These are phyloP conservation scores for Diplodia corticola DNA, from an alignment of 2,329 filamentous ascomycete genomes.

Conservation along the genomic window DNA sequence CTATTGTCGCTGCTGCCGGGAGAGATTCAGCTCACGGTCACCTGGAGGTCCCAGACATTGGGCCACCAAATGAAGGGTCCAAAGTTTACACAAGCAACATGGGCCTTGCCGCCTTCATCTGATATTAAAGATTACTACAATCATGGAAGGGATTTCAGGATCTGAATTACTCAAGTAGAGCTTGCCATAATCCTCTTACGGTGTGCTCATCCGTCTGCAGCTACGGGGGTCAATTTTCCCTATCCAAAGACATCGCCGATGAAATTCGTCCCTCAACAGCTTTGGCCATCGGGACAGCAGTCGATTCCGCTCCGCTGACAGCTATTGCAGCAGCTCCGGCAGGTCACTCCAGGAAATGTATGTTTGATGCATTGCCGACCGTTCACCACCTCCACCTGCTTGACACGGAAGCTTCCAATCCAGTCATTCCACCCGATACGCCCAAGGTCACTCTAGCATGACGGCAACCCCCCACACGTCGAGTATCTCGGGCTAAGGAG, in stretches of 20 bases:
- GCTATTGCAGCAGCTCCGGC: neutral
- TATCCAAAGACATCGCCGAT: no score
- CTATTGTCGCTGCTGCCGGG: slow-evolving; percentile 25
- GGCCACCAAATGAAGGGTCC: neutral
- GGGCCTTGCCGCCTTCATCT: slow-evolving; percentile 30
- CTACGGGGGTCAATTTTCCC: no score
- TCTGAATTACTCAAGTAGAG: slow-evolving; percentile 19
- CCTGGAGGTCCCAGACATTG: neutral
- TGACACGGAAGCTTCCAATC: neutral
- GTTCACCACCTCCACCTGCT: neutral
- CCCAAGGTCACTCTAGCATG: neutral
- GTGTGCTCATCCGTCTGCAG: no score
- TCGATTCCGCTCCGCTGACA: neutral
- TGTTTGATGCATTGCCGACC: neutral
- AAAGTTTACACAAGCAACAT: neutral
- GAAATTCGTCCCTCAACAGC: neutral
- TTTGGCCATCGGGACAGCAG: neutral
- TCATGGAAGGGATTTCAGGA: slow-evolving; percentile 21
- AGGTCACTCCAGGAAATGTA: neutral
- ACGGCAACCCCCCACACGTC: neutral
- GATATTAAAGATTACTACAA: neutral
- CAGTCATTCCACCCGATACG: neutral
- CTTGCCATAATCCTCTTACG: no score
- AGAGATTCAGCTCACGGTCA: slow-evolving; percentile 26
- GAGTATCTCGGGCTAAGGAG: neutral